Evolutionary conservation across 2,329 filamentous ascomycete species (phyloP).

Genomic region (Purpureocillium lavendulum): DNA sequence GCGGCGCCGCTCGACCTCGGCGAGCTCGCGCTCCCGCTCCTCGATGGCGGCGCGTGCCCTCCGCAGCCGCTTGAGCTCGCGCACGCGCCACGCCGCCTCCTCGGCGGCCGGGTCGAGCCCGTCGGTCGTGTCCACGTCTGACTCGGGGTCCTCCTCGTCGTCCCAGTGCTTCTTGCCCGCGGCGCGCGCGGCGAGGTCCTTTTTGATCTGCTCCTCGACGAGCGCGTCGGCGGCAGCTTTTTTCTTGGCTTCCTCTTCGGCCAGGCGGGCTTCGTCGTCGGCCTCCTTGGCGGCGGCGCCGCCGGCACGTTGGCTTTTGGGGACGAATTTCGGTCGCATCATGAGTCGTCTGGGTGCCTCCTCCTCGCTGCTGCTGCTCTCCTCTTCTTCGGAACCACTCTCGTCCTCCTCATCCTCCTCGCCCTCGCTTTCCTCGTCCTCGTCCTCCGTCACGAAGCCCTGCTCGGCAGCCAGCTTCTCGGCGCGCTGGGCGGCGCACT

Average conservation of each 20-base stretch:
- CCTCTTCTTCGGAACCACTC: constrained; percentile 22
- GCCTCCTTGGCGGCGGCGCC: constrained; percentile 17
- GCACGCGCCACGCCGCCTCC: constrained; percentile 84
- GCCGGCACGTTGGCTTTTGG: constrained; percentile 44
- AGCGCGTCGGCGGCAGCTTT: constrained; percentile 64
- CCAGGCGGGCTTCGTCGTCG: constrained; percentile 27
- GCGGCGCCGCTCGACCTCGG: constrained; percentile 79
- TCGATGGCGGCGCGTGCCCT: constrained; percentile 81
- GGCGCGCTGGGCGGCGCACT: constrained; percentile 39
- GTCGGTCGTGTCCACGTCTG: constrained; percentile 83
- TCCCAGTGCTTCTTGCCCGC: constrained; percentile 84
- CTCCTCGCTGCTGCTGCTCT: constrained; percentile 40
- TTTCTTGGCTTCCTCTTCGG: constrained; percentile 54
- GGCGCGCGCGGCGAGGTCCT: constrained; percentile 66
- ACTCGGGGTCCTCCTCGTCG: constrained; percentile 59
- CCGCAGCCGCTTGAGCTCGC: constrained; percentile 83
- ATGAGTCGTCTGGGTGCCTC: constrained; percentile 48
- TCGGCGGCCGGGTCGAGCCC: constrained; percentile 81
- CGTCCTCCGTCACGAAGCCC: constrained; percentile 54
- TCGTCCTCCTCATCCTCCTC: constrained; percentile 14
- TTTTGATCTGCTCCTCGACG: constrained; percentile 81
- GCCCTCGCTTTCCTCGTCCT: constrained; percentile 33
- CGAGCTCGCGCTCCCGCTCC: constrained; percentile 72
- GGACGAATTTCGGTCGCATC: constrained; percentile 56
- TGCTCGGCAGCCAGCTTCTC: constrained; percentile 48